Percentiles rank a stretch among this genome's conserved stretches.
phyloP scores from a whole-genome alignment of 148 eudicot genomes.

The Vaccinium myrtillus region DNA sequence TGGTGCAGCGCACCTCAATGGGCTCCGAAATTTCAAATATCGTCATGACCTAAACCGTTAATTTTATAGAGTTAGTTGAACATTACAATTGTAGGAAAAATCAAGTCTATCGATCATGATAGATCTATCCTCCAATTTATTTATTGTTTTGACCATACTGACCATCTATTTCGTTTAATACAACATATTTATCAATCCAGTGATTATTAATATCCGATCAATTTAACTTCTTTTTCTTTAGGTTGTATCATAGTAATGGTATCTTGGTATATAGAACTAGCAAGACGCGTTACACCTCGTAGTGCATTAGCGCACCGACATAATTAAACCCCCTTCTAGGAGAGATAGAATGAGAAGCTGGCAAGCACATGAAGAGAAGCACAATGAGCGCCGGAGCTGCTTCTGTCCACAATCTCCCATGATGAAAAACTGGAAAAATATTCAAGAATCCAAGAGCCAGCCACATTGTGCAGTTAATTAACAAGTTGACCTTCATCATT shows the following conservation, averaged over 20 bases:
- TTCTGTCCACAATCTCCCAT: slow-evolving; percentile 13
- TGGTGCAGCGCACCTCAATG: not conserved
- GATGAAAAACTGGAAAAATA: not conserved
- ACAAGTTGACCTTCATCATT: slow-evolving; percentile 16
- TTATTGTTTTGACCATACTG: not conserved
- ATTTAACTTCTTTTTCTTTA: not conserved
- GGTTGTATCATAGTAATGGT: too few species aligned
- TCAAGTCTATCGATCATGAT: not conserved
- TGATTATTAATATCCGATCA: not conserved
- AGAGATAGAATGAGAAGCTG: not conserved
- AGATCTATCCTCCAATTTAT: not conserved
- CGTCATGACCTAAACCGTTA: not conserved
- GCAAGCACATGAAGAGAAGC: slow-evolving; percentile 19
- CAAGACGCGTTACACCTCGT: not conserved
- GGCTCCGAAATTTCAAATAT: not conserved
- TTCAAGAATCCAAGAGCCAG: not conserved
- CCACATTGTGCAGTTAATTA: slow-evolving; percentile 16
- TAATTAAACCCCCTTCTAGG: too few species aligned
- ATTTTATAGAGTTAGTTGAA: not conserved
- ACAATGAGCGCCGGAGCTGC: slow-evolving; percentile 18
- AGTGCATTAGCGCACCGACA: not conserved
- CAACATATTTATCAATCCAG: not conserved
- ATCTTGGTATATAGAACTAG: not conserved
- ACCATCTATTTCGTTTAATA: not conserved
- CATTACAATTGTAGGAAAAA: too few species aligned